Conservation (phyloP, 768 basidiomycete genomes). For the Hypholoma fasciculare region DNA sequence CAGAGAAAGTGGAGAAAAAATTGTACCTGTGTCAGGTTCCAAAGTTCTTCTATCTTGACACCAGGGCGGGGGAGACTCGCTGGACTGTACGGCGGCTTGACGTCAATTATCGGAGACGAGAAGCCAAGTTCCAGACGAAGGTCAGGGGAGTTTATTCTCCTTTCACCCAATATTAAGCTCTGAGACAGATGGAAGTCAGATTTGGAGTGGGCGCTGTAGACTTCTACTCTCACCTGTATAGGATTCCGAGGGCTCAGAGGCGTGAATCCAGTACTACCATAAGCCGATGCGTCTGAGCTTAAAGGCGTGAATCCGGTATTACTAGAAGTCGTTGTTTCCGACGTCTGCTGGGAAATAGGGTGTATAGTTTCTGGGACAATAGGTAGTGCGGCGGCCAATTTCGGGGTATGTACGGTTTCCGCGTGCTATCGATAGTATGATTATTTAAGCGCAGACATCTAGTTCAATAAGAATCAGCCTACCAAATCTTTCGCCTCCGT, state of each 20-base stretch:
- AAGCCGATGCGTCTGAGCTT: conserved; percentile 4
- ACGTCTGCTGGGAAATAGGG: not conserved
- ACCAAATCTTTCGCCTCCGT: conserved; percentile 37
- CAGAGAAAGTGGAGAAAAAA: not conserved
- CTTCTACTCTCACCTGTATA: conserved; percentile 18
- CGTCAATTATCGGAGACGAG: conserved; percentile 32
- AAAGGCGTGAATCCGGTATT: too few species aligned
- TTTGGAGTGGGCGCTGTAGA: too few species aligned
- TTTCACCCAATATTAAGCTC: conserved; percentile 23
- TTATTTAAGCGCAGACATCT: not conserved
- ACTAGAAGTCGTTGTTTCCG: not conserved
- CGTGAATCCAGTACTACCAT: conserved; percentile 23
- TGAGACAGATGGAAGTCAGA: not conserved
- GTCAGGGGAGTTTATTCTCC: conserved; percentile 27
- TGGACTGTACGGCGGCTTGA: conserved; percentile 34
- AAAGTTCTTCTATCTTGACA: conserved; percentile 28
- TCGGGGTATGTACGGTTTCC: conserved; percentile 12
- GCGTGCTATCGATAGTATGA: conserved; percentile 14
- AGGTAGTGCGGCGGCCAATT: conserved; percentile 1
- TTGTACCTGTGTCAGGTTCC: conserved; percentile 32
- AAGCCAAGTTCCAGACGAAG: conserved; percentile 25
- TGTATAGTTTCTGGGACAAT: conserved; percentile 4
- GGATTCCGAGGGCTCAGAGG: conserved; percentile 23
- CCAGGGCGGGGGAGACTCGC: conserved; percentile 32
- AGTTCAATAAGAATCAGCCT: conserved; percentile 3